phyloP scores from a whole-genome alignment of 2,329 filamentous ascomycete species.

The Remersonia thermophila region DNA sequence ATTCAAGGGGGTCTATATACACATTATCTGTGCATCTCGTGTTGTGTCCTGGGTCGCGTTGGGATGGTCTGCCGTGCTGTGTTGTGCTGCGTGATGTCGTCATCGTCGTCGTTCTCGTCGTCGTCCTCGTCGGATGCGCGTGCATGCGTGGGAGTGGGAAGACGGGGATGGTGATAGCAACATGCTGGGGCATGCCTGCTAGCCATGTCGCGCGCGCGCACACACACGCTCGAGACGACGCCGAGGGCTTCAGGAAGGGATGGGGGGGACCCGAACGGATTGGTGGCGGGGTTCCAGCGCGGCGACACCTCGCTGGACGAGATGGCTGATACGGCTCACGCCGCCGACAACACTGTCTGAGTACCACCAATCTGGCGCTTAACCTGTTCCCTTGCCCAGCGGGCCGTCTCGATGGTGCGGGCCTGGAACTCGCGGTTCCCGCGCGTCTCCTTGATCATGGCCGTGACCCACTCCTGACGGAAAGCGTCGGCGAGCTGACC shows the following conservation, averaged over 20 bases:
- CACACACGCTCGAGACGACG: slow-evolving; percentile 6
- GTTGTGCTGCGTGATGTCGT: slow-evolving; percentile 11
- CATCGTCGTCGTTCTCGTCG: too few species aligned
- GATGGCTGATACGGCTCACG: background rate
- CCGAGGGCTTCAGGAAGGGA: slow-evolving; percentile 3
- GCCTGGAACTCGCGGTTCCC: slow-evolving; percentile 74
- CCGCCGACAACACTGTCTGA: slow-evolving; percentile 32
- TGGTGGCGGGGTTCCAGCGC: slow-evolving; percentile 4
- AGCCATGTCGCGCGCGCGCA: slow-evolving; percentile 1
- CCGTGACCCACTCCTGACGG: slow-evolving; percentile 80
- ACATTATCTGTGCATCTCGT: slow-evolving; percentile 17
- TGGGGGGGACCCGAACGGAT: background rate
- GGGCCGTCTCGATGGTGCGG: slow-evolving; percentile 85
- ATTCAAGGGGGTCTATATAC: slow-evolving; percentile 15
- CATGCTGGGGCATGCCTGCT: slow-evolving; percentile 4
- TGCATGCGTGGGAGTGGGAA: slow-evolving; percentile 4
- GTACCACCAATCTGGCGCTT: slow-evolving; percentile 67
- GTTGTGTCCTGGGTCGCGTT: too few species aligned
- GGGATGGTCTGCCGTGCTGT: slow-evolving; percentile 11
- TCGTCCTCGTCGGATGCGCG: slow-evolving; percentile 6
- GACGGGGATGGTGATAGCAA: slow-evolving; percentile 4
- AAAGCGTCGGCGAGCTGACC: slow-evolving; percentile 77
- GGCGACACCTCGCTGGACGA: slow-evolving; percentile 6
- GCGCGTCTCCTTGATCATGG: slow-evolving; percentile 84
- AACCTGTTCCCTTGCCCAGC: slow-evolving; percentile 95